Evolutionary conservation across 139 green algal species (phyloP).

Genomic region (Yamagishiella unicocca): DNA sequence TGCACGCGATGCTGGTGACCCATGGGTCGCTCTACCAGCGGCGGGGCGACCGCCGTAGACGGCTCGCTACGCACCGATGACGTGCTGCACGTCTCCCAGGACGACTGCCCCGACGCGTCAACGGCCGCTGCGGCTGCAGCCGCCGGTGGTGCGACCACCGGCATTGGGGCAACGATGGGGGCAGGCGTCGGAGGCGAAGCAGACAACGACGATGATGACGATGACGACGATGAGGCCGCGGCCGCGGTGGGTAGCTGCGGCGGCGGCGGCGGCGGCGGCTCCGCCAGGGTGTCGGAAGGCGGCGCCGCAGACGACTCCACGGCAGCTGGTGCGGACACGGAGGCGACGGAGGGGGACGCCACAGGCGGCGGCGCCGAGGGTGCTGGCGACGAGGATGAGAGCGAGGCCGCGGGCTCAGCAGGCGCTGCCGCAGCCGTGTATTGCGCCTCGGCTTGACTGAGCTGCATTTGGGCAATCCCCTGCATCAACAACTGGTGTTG

Average conservation of each 20-base stretch:
- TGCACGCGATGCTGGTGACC: slow-evolving; percentile 32
- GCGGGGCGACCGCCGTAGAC: neutral
- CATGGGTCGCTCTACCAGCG: neutral
- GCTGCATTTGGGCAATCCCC: slow-evolving; percentile 2
- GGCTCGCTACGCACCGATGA: slow-evolving; percentile 1
- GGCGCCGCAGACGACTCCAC: neutral
- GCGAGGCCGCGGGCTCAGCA: neutral
- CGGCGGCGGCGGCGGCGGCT: neutral
- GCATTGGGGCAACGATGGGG: neutral
- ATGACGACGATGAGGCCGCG: neutral
- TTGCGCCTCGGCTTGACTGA: neutral
- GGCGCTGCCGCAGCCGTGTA: neutral
- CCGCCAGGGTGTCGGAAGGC: neutral
- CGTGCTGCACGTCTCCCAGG: neutral
- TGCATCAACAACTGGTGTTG: slow-evolving; percentile 7
- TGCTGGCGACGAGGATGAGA: neutral
- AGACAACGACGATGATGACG: neutral
- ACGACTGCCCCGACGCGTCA: neutral
- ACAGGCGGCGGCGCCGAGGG: neutral
- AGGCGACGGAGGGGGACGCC: neutral
- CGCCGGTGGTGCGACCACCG: neutral
- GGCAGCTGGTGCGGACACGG: neutral
- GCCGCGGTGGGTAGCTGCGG: neutral
- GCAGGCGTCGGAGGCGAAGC: neutral
- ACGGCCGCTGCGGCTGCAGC: neutral